Evolutionary conservation across 1,139 yeast genomes (phyloP).

Genomic region (Saccharomyces hybrid): DNA sequence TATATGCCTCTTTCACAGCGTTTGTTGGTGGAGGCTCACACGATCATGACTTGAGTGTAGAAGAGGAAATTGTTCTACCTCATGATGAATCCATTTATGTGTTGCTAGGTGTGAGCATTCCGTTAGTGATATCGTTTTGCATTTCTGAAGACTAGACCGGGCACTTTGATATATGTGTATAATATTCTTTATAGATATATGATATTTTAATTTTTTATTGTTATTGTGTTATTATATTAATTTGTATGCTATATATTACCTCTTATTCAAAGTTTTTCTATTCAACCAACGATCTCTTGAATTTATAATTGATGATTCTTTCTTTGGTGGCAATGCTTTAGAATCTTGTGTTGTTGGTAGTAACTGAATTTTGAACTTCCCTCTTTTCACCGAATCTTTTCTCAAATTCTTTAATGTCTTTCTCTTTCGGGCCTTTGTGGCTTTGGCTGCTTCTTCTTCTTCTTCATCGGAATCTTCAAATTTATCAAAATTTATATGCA

Average conservation of each 20-base stretch:
- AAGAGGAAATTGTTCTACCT: background rate
- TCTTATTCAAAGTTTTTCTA: constrained; percentile 42
- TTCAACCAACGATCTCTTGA: constrained; percentile 53
- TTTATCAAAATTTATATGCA: constrained; percentile 30
- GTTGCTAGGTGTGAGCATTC: constrained; percentile 24
- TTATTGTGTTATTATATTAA: background rate
- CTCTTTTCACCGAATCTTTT: constrained; percentile 39
- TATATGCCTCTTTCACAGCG: constrained; percentile 31
- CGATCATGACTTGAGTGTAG: constrained; percentile 7
- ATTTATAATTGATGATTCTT: constrained; percentile 38
- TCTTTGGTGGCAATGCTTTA: constrained; percentile 36
- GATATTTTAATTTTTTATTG: background rate
- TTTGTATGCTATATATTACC: constrained; percentile 8
- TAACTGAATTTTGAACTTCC: constrained; percentile 46
- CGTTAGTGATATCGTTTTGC: constrained; percentile 24
- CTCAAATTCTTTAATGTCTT: constrained; percentile 38
- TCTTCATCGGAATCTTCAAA: constrained; percentile 15
- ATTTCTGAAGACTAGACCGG: constrained; percentile 11
- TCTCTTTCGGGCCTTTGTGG: constrained; percentile 37
- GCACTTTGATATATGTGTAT: background rate
- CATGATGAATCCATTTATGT: constrained; percentile 23
- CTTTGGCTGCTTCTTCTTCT: constrained; percentile 19
- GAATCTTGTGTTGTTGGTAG: constrained; percentile 12
- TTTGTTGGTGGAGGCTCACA: constrained; percentile 18
- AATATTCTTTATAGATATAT: background rate